Conservation (phyloP, 768 basidiomycete species). For the Lactifluus subvellereus region DNA sequence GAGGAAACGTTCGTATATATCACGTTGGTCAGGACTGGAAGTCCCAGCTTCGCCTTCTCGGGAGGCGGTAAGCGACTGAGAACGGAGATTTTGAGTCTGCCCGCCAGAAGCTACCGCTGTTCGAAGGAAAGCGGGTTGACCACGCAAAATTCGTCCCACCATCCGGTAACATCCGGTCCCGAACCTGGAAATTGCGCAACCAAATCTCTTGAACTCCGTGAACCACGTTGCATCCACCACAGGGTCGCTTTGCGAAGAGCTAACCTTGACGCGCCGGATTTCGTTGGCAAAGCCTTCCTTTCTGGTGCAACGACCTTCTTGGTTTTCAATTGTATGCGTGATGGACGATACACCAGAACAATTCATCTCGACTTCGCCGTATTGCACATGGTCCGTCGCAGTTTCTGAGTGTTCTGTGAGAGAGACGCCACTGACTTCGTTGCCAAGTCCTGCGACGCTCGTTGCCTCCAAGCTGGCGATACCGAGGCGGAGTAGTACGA, state of each 20-base stretch:
- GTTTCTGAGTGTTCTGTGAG: constrained; percentile 21
- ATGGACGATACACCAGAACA: constrained; percentile 40
- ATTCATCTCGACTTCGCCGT: constrained; percentile 36
- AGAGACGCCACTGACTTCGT: constrained; percentile 59
- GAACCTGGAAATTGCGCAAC: constrained; percentile 11
- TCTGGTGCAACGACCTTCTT: constrained; percentile 25
- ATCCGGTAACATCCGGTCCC: constrained; percentile 15
- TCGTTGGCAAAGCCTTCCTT: constrained; percentile 46
- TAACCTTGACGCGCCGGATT: constrained; percentile 39
- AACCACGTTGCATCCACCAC: constrained; percentile 40
- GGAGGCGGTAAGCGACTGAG: not conserved
- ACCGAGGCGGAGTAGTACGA: constrained; percentile 64
- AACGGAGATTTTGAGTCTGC: not conserved
- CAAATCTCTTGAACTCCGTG: constrained; percentile 32
- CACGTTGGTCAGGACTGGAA: constrained; percentile 31
- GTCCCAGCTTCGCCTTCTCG: constrained; percentile 20
- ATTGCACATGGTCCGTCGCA: constrained; percentile 26
- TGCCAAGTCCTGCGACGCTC: constrained; percentile 62
- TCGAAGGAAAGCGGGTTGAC: constrained; percentile 10
- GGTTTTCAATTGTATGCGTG: constrained; percentile 29
- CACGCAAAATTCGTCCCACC: constrained; percentile 16
- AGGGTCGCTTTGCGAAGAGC: constrained; percentile 34
- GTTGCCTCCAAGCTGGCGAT: constrained; percentile 74
- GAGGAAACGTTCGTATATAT: constrained; percentile 52
- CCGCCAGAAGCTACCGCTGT: not conserved